Evolutionary conservation across 2,329 filamentous ascomycete genomes (phyloP).

Genomic region (Capronia coronata): DNA sequence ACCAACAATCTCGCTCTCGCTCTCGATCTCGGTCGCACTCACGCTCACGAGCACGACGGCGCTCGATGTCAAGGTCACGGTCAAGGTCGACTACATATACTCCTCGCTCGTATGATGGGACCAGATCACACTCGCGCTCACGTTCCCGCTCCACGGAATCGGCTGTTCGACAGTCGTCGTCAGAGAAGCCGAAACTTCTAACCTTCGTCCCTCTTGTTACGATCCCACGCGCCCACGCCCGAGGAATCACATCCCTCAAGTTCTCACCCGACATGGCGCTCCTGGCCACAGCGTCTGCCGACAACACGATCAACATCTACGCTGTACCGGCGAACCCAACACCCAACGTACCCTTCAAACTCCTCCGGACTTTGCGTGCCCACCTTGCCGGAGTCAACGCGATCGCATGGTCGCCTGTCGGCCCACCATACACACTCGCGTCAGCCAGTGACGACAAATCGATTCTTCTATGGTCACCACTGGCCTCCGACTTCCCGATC

Average conservation of each 20-base stretch:
- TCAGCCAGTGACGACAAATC: constrained; percentile 94
- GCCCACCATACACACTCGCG: constrained; percentile 62
- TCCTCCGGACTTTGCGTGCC: constrained; percentile 83
- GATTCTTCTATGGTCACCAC: constrained; percentile 81
- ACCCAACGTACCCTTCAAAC: constrained; percentile 61
- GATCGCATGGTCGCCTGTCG: constrained; percentile 90
- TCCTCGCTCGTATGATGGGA: constrained; percentile 23
- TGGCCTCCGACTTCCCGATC: constrained; percentile 52
- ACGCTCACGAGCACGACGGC: too few species aligned
- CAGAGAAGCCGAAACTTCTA: constrained; percentile 15
- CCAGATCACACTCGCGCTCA: constrained; percentile 25
- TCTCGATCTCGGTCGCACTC: constrained; percentile 2
- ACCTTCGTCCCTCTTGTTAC: constrained; percentile 21
- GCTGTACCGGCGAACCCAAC: constrained; percentile 18
- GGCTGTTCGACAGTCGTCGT: constrained; percentile 8
- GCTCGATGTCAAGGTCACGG: constrained; percentile 22
- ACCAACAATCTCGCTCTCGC: not conserved
- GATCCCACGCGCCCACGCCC: constrained; percentile 41
- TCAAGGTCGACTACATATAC: constrained; percentile 37
- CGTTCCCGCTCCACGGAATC: constrained; percentile 27
- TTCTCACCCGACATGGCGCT: constrained; percentile 86
- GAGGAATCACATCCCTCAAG: constrained; percentile 74
- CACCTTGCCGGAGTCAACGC: constrained; percentile 90
- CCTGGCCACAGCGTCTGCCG: constrained; percentile 85
- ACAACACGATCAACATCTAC: constrained; percentile 85